Evolutionary conservation across 345 rosid genomes (phyloP), one percentile per base, ranked within the genome.

Genomic region (Eucalyptus lansdowneana): DNA sequence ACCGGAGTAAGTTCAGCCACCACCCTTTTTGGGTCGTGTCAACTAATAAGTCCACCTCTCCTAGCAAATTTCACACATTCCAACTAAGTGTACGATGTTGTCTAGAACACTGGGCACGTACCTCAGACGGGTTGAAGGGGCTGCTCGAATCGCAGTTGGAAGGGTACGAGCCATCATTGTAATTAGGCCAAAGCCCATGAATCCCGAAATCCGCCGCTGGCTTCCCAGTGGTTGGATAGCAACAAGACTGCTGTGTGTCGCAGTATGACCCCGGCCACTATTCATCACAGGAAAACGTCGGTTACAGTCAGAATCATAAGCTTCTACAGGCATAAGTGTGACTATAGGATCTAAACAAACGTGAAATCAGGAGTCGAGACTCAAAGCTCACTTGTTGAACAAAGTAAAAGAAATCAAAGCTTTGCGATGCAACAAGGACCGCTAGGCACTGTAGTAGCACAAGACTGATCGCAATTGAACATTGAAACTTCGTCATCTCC

Each of bases 231-330:
- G 92, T 94, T 72, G 99, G 99, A 80, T 95, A 96, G 86, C 99
- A 98, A 88, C 99, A 98, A 62, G 93, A 92, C 81, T 91, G 88
- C 89, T 92, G 60, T 4, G 98, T 89, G 89, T 96, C 98, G 88
- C 99, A 98, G 91, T 94, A 97, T 31, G 99, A 93, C 80, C 99
- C 99, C 69, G 99, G 99, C 99, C 99, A 98, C 99, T 97, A 47
- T 13, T 87, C 80, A 50, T 80, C 25, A 54, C 34, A 42, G 19
- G 65, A 11, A 11, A 10, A 34, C 62, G n/a, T 31, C 51, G 15
- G 44, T 2, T 19, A 44, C 87, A 45, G 87, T n/a, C 29, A 10
- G 6, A 5, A 56, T 56, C 62, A 10, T 9, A 56, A 56, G 83
- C 45, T 37, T 76, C 83, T 21, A 19, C 27, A 2, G 6, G 47